Evolutionary conservation across 495 filamentous ascomycete genomes (phyloP).

Genomic region (Tuber indicum): DNA sequence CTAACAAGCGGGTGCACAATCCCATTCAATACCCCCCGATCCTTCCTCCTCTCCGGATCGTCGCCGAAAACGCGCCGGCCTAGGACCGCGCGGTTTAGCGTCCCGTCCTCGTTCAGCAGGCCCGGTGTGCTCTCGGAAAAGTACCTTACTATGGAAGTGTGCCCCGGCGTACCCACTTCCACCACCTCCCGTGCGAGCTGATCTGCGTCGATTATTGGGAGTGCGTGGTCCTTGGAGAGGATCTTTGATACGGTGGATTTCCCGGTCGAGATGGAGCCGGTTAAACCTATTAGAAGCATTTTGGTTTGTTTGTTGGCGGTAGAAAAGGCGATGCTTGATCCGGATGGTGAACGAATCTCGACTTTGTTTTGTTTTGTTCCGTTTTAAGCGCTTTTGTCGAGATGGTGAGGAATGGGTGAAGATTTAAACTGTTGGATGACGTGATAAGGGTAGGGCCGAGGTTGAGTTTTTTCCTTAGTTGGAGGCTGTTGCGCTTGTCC

Average conservation of each 20-base stretch:
- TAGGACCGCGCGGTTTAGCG: constrained; percentile 76
- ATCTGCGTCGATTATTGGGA: constrained; percentile 95
- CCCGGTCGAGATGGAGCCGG: constrained; percentile 94
- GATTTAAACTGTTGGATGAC: background rate
- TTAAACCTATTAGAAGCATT: constrained; percentile 95
- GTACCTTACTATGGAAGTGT: constrained; percentile 68
- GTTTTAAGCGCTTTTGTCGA: background rate
- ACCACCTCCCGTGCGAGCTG: constrained; percentile 83
- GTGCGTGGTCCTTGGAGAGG: constrained; percentile 70
- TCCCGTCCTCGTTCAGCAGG: constrained; percentile 61
- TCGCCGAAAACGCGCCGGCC: constrained; percentile 79
- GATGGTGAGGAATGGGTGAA: background rate
- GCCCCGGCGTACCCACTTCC: constrained; percentile 76
- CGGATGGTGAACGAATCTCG: background rate
- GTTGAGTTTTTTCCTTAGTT: background rate
- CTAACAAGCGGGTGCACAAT: constrained; percentile 88
- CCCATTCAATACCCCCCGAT: constrained; percentile 69
- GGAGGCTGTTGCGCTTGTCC: background rate
- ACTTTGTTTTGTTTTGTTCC: background rate
- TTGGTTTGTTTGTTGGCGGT: constrained; percentile 23
- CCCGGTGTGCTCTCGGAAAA: constrained; percentile 78
- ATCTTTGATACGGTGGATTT: constrained; percentile 90
- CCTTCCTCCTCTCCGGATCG: constrained; percentile 55
- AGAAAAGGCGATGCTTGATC: background rate
- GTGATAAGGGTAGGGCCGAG: background rate